Evolutionary conservation across 2,329 filamentous ascomycete genomes (phyloP).

Genomic region (Fusarium begoniae): DNA sequence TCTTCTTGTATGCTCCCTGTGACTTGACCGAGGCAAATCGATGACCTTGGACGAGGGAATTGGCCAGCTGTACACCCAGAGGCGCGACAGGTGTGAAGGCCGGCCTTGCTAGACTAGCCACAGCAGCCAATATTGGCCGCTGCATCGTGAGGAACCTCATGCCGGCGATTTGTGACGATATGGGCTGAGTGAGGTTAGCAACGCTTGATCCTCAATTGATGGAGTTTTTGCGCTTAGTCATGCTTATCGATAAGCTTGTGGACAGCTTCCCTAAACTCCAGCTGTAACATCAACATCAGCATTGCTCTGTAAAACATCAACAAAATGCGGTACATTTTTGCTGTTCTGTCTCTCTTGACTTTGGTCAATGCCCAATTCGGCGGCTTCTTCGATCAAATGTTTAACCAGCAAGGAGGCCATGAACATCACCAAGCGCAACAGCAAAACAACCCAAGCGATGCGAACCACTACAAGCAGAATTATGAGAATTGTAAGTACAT

Average conservation of each 20-base stretch:
- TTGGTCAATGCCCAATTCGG: conserved; percentile 83
- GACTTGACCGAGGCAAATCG: conserved; percentile 69
- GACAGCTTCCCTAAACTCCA: conserved; percentile 35
- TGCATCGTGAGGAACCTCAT: conserved; percentile 60
- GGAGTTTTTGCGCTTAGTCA: conserved; percentile 46
- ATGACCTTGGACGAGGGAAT: conserved; percentile 58
- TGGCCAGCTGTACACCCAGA: conserved; percentile 46
- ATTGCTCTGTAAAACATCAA: background rate
- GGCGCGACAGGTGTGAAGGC: conserved; percentile 34
- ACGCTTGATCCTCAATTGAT: conserved; percentile 28
- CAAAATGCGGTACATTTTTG: conserved; percentile 49
- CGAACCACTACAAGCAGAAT: conserved; percentile 77
- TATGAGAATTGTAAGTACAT: conserved; percentile 69
- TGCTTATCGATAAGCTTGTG: conserved; percentile 45
- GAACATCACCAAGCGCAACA: conserved; percentile 67
- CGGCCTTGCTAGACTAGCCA: conserved; percentile 44
- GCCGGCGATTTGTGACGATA: conserved; percentile 46
- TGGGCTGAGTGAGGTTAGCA: conserved; percentile 44
- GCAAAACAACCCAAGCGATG: conserved; percentile 87
- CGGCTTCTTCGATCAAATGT: conserved; percentile 96
- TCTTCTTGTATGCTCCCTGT: conserved; percentile 74
- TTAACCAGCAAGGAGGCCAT: conserved; percentile 65
- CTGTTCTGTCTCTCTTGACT: conserved; percentile 68
- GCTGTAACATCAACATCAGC: background rate
- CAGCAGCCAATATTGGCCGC: conserved; percentile 57